Evolutionary conservation across 2,329 filamentous ascomycete genomes (phyloP).

Genomic region (Aspergillus fumigatiaffinis): DNA sequence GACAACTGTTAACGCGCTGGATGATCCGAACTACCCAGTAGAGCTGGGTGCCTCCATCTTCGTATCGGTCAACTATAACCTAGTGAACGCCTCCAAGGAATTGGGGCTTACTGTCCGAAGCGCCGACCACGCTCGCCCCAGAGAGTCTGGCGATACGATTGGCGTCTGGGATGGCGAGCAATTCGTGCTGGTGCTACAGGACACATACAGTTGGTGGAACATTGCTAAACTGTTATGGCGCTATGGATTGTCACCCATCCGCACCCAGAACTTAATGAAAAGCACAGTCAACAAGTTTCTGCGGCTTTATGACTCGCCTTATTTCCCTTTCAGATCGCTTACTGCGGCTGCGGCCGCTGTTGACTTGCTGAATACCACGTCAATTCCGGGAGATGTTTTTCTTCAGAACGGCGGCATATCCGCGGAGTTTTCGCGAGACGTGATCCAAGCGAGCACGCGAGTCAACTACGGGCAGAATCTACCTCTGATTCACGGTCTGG

Average conservation of each 20-base stretch:
- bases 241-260: conserved; percentile 76
- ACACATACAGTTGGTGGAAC: conserved; percentile 72
- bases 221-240: conserved; percentile 74
- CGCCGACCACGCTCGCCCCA: conserved; percentile 45
- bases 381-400: conserved; percentile 69
- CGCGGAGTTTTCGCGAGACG: conserved; percentile 66
- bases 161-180: conserved; percentile 79
- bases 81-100: conserved; percentile 66
- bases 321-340: conserved; percentile 80
- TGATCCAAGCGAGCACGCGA: conserved; percentile 84
- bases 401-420: conserved; percentile 65
- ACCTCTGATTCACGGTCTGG: conserved; percentile 78
- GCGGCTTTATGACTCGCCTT: conserved; percentile 71
- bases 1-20: conserved; percentile 75
- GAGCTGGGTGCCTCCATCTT: conserved; percentile 94
- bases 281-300: conserved; percentile 68
- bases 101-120: conserved; percentile 65
- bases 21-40: conserved; percentile 62
- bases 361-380: conserved; percentile 63
- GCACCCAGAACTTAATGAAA: conserved; percentile 69
- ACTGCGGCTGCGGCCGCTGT: conserved; percentile 64
- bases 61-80: conserved; percentile 75
- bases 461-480: conserved; percentile 95
- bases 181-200: conserved; percentile 66
- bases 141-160: conserved; percentile 50